These are phyloP conservation scores for Aspergillus tanneri DNA, from an alignment of 2,329 filamentous ascomycete genomes.

Conservation along the genomic window DNA sequence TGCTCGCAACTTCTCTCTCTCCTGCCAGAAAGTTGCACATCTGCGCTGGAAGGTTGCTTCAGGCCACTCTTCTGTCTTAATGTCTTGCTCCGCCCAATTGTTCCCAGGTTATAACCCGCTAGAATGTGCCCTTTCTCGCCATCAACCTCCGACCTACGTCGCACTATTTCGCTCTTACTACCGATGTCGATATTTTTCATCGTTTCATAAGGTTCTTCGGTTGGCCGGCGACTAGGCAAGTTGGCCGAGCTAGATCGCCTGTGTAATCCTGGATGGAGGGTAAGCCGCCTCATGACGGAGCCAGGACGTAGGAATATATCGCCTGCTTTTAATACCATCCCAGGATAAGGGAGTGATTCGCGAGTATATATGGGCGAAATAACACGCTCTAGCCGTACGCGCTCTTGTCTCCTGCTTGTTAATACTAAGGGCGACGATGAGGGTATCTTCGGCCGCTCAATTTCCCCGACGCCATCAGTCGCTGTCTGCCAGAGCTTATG, in stretches of 20 bases:
- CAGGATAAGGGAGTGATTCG: conserved; percentile 76
- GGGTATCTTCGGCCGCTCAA: conserved; percentile 77
- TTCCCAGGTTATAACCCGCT: conserved; percentile 3
- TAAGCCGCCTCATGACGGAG: conserved; percentile 83
- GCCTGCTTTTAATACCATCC: conserved; percentile 66
- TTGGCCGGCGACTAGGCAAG: background rate
- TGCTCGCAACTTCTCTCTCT: conserved; percentile 4
- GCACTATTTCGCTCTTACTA: background rate
- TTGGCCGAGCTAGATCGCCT: conserved; percentile 65
- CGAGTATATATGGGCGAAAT: conserved; percentile 81
- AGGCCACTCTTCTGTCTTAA: conserved; percentile 8
- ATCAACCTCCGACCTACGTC: conserved; percentile 1
- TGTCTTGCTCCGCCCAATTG: conserved; percentile 13
- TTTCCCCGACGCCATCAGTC: conserved; percentile 50
- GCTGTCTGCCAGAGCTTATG: conserved; percentile 55
- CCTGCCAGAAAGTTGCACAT: background rate
- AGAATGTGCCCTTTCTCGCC: conserved; percentile 6
- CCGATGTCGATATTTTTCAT: background rate
- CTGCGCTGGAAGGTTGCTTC: conserved; percentile 2
- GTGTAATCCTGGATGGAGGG: conserved; percentile 72
- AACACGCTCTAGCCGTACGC: conserved; percentile 71
- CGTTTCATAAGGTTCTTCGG: background rate
- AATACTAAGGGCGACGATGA: conserved; percentile 68
- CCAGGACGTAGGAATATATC: conserved; percentile 73
- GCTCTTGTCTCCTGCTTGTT: conserved; percentile 70